Evolutionary conservation across 2,329 filamentous ascomycete species (phyloP).

Genomic region (Setomelanomma holmii): DNA sequence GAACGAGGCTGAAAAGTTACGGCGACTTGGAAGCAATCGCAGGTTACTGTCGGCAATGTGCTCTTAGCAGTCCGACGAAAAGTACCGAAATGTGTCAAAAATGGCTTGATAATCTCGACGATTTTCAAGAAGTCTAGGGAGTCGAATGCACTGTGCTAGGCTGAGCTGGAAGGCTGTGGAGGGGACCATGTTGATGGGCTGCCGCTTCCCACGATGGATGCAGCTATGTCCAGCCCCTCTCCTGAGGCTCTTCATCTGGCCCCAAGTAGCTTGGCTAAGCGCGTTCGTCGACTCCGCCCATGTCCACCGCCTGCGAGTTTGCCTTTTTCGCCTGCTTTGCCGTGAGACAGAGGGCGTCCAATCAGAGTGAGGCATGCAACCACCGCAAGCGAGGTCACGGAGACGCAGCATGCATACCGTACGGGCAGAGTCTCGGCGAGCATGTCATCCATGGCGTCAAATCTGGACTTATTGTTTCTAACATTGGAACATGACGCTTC

Average conservation of each 20-base stretch:
- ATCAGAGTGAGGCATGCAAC: background rate
- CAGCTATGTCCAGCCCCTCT: background rate
- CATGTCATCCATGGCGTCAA: conserved; percentile 1
- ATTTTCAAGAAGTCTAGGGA: too few relatives aligned
- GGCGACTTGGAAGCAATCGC: background rate
- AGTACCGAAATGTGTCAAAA: too few relatives aligned
- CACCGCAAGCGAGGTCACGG: background rate
- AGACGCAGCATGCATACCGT: background rate
- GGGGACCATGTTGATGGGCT: too few relatives aligned
- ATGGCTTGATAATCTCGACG: too few relatives aligned
- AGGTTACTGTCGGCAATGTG: background rate
- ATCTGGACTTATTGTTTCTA: background rate
- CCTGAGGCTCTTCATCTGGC: background rate
- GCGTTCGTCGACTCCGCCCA: background rate
- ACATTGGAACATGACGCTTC: background rate
- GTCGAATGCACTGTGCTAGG: too few relatives aligned
- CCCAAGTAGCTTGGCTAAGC: background rate
- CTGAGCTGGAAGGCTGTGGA: background rate
- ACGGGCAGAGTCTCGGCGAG: background rate
- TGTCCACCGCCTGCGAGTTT: background rate
- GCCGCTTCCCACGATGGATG: background rate
- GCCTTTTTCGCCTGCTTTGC: background rate
- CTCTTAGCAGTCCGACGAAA: too few relatives aligned
- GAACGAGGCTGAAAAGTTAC: background rate
- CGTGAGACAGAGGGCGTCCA: background rate